A percentile compares a stretch with the other conserved stretches of the same genome.
phyloP scores from a whole-genome alignment of 2,329 filamentous ascomycete species.

The Aureobasidium melanogenum region DNA sequence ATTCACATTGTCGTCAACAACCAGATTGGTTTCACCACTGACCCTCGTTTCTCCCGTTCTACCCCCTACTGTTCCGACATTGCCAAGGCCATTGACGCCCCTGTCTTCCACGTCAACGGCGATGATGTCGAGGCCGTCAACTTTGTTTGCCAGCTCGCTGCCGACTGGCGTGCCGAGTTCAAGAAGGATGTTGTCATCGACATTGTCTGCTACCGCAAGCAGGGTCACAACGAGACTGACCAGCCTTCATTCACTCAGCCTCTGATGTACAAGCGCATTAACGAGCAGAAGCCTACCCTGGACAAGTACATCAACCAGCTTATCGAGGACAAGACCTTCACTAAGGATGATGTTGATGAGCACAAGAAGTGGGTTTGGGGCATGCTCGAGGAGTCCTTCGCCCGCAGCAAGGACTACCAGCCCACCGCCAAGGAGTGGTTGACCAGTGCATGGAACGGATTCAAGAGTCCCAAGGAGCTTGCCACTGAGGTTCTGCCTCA shows the following conservation, averaged over 20 bases:
- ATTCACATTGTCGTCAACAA: constrained; percentile 98
- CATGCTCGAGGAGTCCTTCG: constrained; percentile 96
- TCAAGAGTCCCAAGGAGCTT: constrained; percentile 97
- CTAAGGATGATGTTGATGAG: constrained; percentile 94
- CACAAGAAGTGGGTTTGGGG: constrained; percentile 99
- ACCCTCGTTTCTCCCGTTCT: constrained; percentile 92
- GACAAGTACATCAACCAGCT: constrained; percentile 90
- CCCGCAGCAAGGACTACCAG: constrained; percentile 95
- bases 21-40: constrained; percentile 99
- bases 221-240: constrained; percentile 98
- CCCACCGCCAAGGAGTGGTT: constrained; percentile 97
- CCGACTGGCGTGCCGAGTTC: constrained; percentile 98
- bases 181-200: constrained; percentile 98
- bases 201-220: constrained; percentile 96
- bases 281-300: constrained; percentile 72
- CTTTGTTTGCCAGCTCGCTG: constrained; percentile 93
- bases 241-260: constrained; percentile 99
- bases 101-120: constrained; percentile 98
- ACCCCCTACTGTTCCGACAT: constrained; percentile 99
- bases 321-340: constrained; percentile 86
- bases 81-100: constrained; percentile 95
- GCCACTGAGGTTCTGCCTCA: constrained; percentile 91
- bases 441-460: constrained; percentile 97
- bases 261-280: constrained; percentile 98
- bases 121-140: constrained; percentile 98